Conservation (phyloP, 768 basidiomycete genomes). For the Naganishia onofrii region DNA sequence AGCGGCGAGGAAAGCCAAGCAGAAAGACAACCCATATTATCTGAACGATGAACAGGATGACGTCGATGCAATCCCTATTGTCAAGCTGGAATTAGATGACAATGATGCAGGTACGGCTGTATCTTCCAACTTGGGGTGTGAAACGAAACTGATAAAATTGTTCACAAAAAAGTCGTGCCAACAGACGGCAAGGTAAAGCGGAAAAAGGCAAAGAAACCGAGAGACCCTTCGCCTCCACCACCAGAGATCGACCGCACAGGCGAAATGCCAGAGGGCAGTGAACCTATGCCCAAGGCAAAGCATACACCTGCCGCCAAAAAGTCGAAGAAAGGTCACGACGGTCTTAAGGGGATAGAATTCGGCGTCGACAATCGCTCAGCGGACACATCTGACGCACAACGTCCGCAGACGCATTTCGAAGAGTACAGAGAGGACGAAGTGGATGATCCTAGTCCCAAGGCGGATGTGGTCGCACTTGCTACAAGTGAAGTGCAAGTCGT, state of each 20-base stretch:
- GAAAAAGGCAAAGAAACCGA: neutral
- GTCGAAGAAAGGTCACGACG: neutral
- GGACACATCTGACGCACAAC: neutral
- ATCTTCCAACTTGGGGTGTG: neutral
- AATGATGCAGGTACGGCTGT: neutral
- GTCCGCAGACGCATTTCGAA: constrained; percentile 6
- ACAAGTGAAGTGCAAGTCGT: constrained; percentile 20
- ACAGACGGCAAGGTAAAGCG: neutral
- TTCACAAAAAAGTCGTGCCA: neutral
- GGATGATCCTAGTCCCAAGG: neutral
- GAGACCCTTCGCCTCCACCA: constrained; percentile 10
- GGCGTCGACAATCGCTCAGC: neutral
- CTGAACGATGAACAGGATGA: constrained; percentile 60
- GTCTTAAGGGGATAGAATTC: constrained; percentile 19
- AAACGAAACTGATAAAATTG: neutral
- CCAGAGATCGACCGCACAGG: constrained; percentile 64
- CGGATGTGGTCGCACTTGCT: neutral
- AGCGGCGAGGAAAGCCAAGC: constrained; percentile 69
- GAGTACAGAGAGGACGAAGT: constrained; percentile 18
- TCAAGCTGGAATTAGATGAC: constrained; percentile 62
- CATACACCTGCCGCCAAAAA: neutral
- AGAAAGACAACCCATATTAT: constrained; percentile 87
- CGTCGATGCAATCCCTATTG: constrained; percentile 71
- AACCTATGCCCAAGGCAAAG: too few relatives aligned
- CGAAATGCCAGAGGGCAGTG: constrained; percentile 71